Base-by-base conservation (phyloP, 2,329 filamentous ascomycete species). In the Phialocephala subalpina region DNA sequence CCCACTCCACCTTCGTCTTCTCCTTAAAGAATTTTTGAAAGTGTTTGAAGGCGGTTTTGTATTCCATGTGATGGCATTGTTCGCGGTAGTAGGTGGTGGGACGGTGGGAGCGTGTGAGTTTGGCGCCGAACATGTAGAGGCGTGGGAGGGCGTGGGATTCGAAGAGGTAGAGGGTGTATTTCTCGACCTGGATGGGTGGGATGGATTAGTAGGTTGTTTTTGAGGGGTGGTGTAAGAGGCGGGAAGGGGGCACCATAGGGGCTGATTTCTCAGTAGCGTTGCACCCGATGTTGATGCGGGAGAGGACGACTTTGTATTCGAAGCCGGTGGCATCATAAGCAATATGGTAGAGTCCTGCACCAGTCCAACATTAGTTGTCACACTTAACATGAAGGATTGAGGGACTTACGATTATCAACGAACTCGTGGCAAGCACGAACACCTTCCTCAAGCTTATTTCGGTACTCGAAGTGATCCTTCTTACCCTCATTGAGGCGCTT, bases 311-410 rank as follows among this genome's bases (percentile, higher is more conserved):
- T 62, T 89, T 82, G 78, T 93, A 93, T 3, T 80, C 77, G 75
- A 93, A 92, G 57, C 83, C 85, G 0, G 84, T 84, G 2, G 73
- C 63, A 74, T 96, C 92, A 20, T 77, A 79, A 77, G 91, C 93
- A 67, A 92, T 77, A 66, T 87, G 88, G 73, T 89, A 87, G n/a
- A 87, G 80, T 38, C 82, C 88, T 90, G 64, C 36, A 64, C 56
- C 11, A n/a, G 20, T 66, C 53, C 65, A 58, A 63, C 33, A 52
- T 67, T 38, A 66, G 64, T 45, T 56, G 59, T 20, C 9, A 42
- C n/a, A 2, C 25, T 11, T n/a, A 14, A 22, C 11, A 14, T 22
- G 14, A 58, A 36, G 36, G 22, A 8, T 45, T 79, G 29, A 33
- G 29, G 29, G 29, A 33, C 81, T 71, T 77, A 87, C 86, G 82